These are phyloP conservation scores for Ceratocystiopsis brevicomis DNA, from an alignment of 2,329 filamentous ascomycete species.

Conservation along the genomic window DNA sequence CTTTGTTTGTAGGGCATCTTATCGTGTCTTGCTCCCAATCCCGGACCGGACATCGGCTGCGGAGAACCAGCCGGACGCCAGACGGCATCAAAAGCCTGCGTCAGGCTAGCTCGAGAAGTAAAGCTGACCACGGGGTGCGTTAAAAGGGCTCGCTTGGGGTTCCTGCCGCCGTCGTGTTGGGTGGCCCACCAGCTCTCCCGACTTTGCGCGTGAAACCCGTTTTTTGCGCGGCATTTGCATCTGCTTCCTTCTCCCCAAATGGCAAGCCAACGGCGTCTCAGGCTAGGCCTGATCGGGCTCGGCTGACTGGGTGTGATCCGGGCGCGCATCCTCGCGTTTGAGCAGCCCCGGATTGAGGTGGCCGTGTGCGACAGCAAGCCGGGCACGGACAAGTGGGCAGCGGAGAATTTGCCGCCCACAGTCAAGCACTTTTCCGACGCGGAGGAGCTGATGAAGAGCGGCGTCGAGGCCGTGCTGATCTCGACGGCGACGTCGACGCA, in stretches of 20 bases:
- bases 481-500: constrained; percentile 15
- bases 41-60: no score
- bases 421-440: constrained; percentile 12
- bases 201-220: no score
- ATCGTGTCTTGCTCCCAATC: no score
- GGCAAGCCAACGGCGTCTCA: constrained; percentile 1
- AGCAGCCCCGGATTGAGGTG: constrained; percentile 17
- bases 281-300: constrained; percentile 11
- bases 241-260: not conserved
- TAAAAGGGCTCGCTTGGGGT: no score
- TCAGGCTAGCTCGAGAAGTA: no score
- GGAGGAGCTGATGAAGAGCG: constrained; percentile 12
- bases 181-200: no score
- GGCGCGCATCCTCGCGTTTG: constrained; percentile 16
- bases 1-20: no score
- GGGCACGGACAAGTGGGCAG: constrained; percentile 12
- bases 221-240: no score
- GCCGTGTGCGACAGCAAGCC: constrained; percentile 4
- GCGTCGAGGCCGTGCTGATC: constrained; percentile 14
- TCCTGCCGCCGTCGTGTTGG: no score
- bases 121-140: no score
- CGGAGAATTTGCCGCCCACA: constrained; percentile 13
- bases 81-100: no score
- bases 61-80: no score
- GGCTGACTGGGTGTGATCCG: constrained; percentile 15